phyloP scores from a whole-genome alignment of 441 rosid genomes.

The Arabidopsis hybrid region DNA sequence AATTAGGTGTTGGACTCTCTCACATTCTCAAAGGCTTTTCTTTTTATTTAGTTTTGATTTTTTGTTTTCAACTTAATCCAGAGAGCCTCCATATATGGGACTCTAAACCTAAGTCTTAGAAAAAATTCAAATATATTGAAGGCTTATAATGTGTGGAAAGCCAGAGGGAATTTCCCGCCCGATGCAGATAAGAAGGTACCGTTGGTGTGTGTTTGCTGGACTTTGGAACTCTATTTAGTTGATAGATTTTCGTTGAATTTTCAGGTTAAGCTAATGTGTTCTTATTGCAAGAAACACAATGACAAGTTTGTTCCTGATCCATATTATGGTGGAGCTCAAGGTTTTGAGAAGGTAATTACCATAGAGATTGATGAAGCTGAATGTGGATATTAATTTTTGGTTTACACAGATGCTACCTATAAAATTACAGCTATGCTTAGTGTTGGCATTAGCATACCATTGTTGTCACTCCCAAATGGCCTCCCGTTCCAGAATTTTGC shows the following conservation, averaged over 20 bases:
- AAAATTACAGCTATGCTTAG: too few relatives aligned
- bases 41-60: too few relatives aligned
- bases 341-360: conserved; percentile 43
- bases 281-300: conserved; percentile 45
- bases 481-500: too few relatives aligned
- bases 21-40: too few relatives aligned
- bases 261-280: conserved; percentile 50
- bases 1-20: too few relatives aligned
- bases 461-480: background rate
- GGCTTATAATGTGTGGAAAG: conserved; percentile 83
- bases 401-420: too few relatives aligned
- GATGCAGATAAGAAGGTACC: conserved; percentile 82
- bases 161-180: conserved; percentile 67
- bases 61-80: too few relatives aligned
- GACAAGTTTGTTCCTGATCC: conserved; percentile 44
- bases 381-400: too few relatives aligned
- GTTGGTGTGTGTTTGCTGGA: background rate
- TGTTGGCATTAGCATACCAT: too few relatives aligned
- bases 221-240: background rate
- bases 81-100: too few relatives aligned
- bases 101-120: too few relatives aligned
- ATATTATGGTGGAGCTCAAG: conserved; percentile 45
- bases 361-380: too few relatives aligned
- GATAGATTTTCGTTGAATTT: background rate
- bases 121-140: conserved; percentile 50